Percentiles rank a stretch among this genome's conserved stretches.
phyloP scores from a whole-genome alignment of 1,284 basidiomycete genomes.

The Ceratobasidium sp. region DNA sequence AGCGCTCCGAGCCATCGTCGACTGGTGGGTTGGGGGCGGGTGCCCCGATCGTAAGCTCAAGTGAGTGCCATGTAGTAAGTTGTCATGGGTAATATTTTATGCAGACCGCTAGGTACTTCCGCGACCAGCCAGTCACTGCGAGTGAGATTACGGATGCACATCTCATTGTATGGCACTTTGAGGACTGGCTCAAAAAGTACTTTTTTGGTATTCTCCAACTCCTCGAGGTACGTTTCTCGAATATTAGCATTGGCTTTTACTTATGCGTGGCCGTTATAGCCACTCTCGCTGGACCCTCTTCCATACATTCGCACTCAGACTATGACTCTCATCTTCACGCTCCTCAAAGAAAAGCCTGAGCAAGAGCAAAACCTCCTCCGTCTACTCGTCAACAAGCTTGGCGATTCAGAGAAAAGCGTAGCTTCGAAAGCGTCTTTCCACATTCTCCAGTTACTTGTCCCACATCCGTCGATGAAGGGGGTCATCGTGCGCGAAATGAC shows the following conservation, averaged over 20 bases:
- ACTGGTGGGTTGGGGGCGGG: slow-evolving; percentile 97
- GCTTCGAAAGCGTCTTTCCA: slow-evolving; percentile 91
- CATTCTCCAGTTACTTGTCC: slow-evolving; percentile 86
- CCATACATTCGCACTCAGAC: slow-evolving; percentile 87
- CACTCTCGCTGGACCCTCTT: slow-evolving; percentile 85
- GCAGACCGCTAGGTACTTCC: slow-evolving; percentile 72
- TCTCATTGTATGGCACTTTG: slow-evolving; percentile 87
- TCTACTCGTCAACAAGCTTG: slow-evolving; percentile 93
- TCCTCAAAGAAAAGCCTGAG: slow-evolving; percentile 90
- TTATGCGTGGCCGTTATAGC: slow-evolving; percentile 54
- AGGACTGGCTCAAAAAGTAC: slow-evolving; percentile 97
- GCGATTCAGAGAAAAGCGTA: slow-evolving; percentile 87
- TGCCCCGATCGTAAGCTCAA: slow-evolving; percentile 81
- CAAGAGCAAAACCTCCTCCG: slow-evolving; percentile 96
- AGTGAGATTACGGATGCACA: slow-evolving; percentile 74
- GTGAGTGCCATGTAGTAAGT: slow-evolving; percentile 54
- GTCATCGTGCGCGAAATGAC: slow-evolving; percentile 90
- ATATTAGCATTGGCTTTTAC: not conserved
- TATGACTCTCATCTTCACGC: slow-evolving; percentile 69
- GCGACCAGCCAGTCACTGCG: slow-evolving; percentile 84
- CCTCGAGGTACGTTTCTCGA: slow-evolving; percentile 68
- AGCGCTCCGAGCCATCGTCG: slow-evolving; percentile 87
- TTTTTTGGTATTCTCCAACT: slow-evolving; percentile 93
- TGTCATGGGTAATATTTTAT: slow-evolving; percentile 12
- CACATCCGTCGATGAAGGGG: slow-evolving; percentile 93